Conservation (phyloP, 1,139 yeast species). For the Taphrina betulina region DNA sequence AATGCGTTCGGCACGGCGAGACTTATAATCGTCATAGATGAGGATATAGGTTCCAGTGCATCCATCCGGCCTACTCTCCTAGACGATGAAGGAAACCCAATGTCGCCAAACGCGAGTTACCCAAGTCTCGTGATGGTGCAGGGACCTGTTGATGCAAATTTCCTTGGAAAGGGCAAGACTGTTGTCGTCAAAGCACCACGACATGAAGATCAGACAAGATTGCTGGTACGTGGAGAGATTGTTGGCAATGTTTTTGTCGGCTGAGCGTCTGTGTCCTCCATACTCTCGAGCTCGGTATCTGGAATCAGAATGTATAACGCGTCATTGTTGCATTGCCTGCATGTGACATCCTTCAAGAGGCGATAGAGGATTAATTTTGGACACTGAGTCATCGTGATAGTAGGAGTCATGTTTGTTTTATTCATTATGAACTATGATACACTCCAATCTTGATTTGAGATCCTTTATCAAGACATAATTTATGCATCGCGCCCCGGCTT, state of each 20-base stretch:
- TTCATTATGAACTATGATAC: too few relatives aligned
- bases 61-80: neutral
- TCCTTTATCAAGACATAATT: too few relatives aligned
- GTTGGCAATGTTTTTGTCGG: neutral
- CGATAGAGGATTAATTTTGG: too few relatives aligned
- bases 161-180: neutral
- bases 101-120: neutral
- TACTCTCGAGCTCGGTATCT: too few relatives aligned
- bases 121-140: conserved; percentile 1
- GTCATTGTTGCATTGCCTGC: too few relatives aligned
- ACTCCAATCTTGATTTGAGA: too few relatives aligned
- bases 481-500: too few relatives aligned
- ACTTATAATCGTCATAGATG: conserved; percentile 11
- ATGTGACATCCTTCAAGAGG: too few relatives aligned
- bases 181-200: neutral
- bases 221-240: neutral
- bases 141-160: neutral
- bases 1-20: conserved; percentile 2
- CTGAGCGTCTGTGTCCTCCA: too few relatives aligned
- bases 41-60: neutral
- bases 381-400: too few relatives aligned
- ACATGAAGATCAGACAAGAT: neutral
- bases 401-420: too few relatives aligned
- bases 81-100: neutral
- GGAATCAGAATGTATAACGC: too few relatives aligned